These are phyloP conservation scores for Apostasia shenzhenica DNA, from an alignment of 106 monocot species.

Conservation along the genomic window DNA sequence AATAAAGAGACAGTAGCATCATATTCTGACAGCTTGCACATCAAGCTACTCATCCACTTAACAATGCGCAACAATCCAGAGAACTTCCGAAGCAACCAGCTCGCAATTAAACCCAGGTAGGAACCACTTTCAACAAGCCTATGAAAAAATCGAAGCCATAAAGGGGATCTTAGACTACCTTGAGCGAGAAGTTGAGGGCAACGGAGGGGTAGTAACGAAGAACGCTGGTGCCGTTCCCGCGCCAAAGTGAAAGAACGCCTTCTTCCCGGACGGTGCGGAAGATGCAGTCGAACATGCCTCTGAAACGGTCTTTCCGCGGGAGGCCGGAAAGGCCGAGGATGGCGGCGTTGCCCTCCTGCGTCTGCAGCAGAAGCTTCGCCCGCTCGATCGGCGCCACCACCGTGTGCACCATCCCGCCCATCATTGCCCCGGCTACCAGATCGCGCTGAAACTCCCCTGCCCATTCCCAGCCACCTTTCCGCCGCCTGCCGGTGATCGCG, in stretches of 20 bases:
- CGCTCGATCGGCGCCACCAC: slow-evolving; percentile 97
- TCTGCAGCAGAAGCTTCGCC: slow-evolving; percentile 92
- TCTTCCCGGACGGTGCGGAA: slow-evolving; percentile 78
- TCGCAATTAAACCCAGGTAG: too few species aligned
- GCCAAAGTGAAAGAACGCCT: slow-evolving; percentile 91
- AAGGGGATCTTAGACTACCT: slow-evolving; percentile 30
- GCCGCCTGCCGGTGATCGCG: neutral
- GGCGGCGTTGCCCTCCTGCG: slow-evolving; percentile 95
- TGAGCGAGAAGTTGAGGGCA: slow-evolving; percentile 98
- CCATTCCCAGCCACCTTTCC: slow-evolving; percentile 16
- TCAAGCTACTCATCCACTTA: too few species aligned
- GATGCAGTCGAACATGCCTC: slow-evolving; percentile 84
- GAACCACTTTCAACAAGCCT: too few species aligned
- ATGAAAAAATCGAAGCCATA: neutral
- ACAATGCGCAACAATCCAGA: too few species aligned
- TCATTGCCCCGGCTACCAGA: slow-evolving; percentile 79
- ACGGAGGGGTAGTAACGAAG: slow-evolving; percentile 96
- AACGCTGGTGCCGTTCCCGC: slow-evolving; percentile 92
- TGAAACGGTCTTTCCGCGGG: slow-evolving; percentile 35
- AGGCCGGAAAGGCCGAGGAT: slow-evolving; percentile 48
- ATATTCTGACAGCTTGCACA: too few species aligned
- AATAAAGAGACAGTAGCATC: too few species aligned
- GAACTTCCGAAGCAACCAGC: too few species aligned
- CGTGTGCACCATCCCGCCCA: slow-evolving; percentile 91
- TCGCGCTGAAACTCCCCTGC: slow-evolving; percentile 67